A percentile compares a stretch with the other conserved stretches of the same genome.
Conservation (phyloP, 768 basidiomycete species). For the Peribolospora kevripleyi region DNA sequence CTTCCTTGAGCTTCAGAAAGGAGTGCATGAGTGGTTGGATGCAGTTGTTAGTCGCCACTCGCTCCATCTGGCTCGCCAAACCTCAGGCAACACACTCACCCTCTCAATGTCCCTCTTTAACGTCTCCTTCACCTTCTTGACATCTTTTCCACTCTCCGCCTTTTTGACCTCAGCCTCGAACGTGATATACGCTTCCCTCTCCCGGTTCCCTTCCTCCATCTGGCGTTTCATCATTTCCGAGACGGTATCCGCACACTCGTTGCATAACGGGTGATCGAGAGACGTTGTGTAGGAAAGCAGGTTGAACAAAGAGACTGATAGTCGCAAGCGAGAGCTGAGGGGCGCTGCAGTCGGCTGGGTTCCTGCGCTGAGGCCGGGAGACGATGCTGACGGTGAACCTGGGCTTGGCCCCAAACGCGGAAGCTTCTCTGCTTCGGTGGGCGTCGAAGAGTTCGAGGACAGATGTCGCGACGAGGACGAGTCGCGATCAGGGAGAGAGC, state of each 20-base stretch:
- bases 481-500: no score
- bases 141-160: constrained; percentile 15
- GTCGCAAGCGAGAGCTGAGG: no score
- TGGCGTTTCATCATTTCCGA: constrained; percentile 49
- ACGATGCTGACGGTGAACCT: no score
- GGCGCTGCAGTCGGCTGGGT: no score
- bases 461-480: no score
- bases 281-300: no score
- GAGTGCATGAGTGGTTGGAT: background rate
- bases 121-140: constrained; percentile 27
- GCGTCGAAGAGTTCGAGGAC: no score
- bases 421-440: no score
- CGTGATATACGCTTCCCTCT: constrained; percentile 75
- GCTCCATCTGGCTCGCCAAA: background rate
- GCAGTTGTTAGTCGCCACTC: background rate
- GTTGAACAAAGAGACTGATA: no score
- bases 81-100: constrained; percentile 24
- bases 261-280: constrained; percentile 76
- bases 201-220: constrained; percentile 70
- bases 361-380: no score
- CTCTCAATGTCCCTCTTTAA: constrained; percentile 48
- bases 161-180: constrained; percentile 60
- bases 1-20: constrained; percentile 6
- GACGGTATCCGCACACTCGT: constrained; percentile 71
- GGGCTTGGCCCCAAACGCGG: no score